phyloP scores from a whole-genome alignment of 2,329 filamentous ascomycete species.

The Neonectria hederae region DNA sequence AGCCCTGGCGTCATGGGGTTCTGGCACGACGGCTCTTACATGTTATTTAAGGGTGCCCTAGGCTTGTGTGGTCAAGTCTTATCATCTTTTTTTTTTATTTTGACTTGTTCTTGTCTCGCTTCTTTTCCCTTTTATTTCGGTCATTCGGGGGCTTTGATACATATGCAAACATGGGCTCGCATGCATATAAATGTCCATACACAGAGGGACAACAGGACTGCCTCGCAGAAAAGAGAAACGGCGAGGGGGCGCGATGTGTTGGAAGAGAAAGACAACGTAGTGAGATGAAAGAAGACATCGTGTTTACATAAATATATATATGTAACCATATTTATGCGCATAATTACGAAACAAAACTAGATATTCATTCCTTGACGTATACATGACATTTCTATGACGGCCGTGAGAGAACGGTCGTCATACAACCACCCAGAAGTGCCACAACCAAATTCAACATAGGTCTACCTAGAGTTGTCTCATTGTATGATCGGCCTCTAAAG shows the following conservation, averaged over 20 bases:
- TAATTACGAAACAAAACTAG: constrained; percentile 2
- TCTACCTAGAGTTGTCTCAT: no score
- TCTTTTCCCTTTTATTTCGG: background rate
- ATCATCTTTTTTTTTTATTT: background rate
- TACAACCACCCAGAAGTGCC: no score
- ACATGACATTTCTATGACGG: background rate
- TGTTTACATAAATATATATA: constrained; percentile 30
- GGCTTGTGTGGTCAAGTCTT: background rate
- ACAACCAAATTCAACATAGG: background rate
- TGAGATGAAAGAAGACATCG: background rate
- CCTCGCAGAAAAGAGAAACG: background rate
- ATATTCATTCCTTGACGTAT: background rate
- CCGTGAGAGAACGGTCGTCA: background rate
- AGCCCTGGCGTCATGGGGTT: background rate
- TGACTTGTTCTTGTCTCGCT: background rate
- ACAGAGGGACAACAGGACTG: background rate
- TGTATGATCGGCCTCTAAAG: no score
- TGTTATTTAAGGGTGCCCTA: background rate
- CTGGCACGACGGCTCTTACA: background rate
- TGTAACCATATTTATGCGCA: constrained; percentile 35
- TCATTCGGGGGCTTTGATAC: background rate
- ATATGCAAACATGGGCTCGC: background rate
- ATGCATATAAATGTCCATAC: constrained; percentile 17
- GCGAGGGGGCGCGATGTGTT: background rate
- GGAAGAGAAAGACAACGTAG: background rate